These are phyloP conservation scores for Chlorella variabilis DNA, from an alignment of 163 green algal genomes.

Conservation along the genomic window DNA sequence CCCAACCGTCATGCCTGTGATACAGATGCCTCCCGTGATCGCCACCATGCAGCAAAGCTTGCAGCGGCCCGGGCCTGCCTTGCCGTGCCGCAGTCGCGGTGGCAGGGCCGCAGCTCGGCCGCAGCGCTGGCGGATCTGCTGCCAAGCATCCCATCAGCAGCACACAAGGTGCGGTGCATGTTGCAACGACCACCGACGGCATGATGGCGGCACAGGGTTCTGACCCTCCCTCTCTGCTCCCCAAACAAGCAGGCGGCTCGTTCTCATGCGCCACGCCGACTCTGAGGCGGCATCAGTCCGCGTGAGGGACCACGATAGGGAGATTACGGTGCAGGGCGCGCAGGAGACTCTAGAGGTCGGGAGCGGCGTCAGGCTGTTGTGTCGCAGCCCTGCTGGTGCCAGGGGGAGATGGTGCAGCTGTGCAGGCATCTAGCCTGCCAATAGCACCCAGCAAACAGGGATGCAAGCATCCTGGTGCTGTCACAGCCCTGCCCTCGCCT, in stretches of 20 bases:
- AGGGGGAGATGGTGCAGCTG: too few species aligned
- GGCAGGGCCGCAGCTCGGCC: not conserved
- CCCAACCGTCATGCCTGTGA: too few species aligned
- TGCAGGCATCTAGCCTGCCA: not conserved
- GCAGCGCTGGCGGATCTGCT: not conserved
- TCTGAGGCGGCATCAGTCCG: constrained; percentile 39
- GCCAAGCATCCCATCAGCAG: constrained; percentile 1
- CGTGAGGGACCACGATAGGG: constrained; percentile 70
- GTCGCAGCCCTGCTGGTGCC: too few species aligned
- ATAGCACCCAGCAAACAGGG: too few species aligned
- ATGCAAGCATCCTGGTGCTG: too few species aligned
- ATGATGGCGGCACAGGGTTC: too few species aligned
- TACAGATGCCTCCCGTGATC: too few species aligned
- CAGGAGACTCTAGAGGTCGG: constrained; percentile 40
- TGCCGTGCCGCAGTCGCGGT: too few species aligned
- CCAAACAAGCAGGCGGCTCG: constrained; percentile 44
- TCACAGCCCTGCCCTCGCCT: not conserved
- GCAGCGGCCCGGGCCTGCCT: too few species aligned
- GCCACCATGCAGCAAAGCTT: too few species aligned
- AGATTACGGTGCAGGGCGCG: constrained; percentile 49
- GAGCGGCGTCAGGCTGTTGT: constrained; percentile 4
- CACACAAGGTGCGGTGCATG: not conserved
- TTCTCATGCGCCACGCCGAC: constrained; percentile 71
- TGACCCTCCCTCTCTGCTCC: not conserved
- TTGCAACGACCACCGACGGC: too few species aligned